Base-by-base conservation (phyloP, 106 monocot species). In the Posidonia australis region DNA sequence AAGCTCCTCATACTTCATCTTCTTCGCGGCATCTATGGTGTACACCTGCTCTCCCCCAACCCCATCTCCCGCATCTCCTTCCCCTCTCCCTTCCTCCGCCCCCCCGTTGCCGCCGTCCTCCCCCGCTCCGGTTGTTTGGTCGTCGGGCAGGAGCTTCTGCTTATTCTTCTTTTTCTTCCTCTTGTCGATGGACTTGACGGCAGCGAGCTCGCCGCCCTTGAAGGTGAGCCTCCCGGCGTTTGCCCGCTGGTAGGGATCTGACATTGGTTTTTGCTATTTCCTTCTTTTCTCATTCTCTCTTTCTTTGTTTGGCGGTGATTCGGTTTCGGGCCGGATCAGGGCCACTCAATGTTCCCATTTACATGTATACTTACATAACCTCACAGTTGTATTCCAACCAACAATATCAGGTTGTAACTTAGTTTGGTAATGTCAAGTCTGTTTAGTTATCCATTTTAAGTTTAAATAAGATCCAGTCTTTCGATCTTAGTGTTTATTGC, bases 1-100 rank as follows among this genome's bases (percentile, higher is more conserved):
- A 17, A 98, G 60, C 78, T 98, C 98, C 82, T 98, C 91, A 75
- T 98, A 91, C 80, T 98, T 98, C 87, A 98, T 80, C 82, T 77
- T 76, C 91, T 98, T 98, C 52, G 87, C 87, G 6, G 98, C 82
- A 42, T 87, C 91, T 53, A 91, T 98, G 31, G 90, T 91, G 83
- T 91, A 98, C 17, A 79, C 55, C 24, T 51, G 12, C 27, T 62
- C 43, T 6, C 59, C 61, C 42, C 52, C 36, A 7, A 36, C 36
- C 5, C 36, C 7, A 36, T 7, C 68, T 18, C 11, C 74, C 17
- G 11, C 82, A 70, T 41, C 64, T 75, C 1, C 65, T 76, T 18
- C 62, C 51, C 22, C 62, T 60, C 21, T 52, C 46, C 1, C 21
- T 43, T 44, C 26, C 51, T 58, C 60, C 42, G 18, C 65, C 24